Evolutionary conservation across 2,329 filamentous ascomycete genomes (phyloP).

Genomic region (Talaromyces sp.): DNA sequence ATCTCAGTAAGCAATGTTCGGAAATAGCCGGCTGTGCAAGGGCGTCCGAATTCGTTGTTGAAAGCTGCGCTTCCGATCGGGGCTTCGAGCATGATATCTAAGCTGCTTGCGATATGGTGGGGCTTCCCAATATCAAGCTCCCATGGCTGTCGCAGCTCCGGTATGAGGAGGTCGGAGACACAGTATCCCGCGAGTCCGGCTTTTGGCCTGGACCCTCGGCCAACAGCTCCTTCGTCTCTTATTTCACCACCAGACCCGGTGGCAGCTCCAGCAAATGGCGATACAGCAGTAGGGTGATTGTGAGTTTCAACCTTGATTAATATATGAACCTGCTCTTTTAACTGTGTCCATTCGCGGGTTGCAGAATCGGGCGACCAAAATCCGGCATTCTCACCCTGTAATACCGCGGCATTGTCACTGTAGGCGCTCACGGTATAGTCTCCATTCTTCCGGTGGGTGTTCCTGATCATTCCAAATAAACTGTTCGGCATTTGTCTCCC

Average conservation of each 20-base stretch:
- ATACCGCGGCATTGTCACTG: slow-evolving; percentile 94
- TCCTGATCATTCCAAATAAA: slow-evolving; percentile 93
- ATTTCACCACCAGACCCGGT: slow-evolving; percentile 96
- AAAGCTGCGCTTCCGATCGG: slow-evolving; percentile 92
- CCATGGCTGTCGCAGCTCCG: slow-evolving; percentile 78
- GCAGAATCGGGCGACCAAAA: slow-evolving; percentile 86
- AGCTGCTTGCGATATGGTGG: slow-evolving; percentile 82
- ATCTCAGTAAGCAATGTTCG: slow-evolving; percentile 75
- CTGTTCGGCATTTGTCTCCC: slow-evolving; percentile 73
- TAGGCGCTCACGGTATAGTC: slow-evolving; percentile 90
- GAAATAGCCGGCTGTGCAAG: slow-evolving; percentile 85
- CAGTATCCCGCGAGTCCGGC: slow-evolving; percentile 89
- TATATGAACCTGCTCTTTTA: slow-evolving; percentile 80
- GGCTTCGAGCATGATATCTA: slow-evolving; percentile 97
- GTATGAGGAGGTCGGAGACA: slow-evolving; percentile 90
- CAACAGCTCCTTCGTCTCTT: slow-evolving; percentile 89
- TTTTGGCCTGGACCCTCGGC: slow-evolving; percentile 87
- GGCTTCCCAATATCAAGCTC: slow-evolving; percentile 87
- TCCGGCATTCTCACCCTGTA: slow-evolving; percentile 65
- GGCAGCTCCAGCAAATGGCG: slow-evolving; percentile 85
- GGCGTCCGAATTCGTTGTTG: slow-evolving; percentile 96
- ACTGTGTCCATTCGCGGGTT: slow-evolving; percentile 82
- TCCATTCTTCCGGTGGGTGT: slow-evolving; percentile 77
- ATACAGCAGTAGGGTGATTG: slow-evolving; percentile 95
- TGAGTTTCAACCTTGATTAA: slow-evolving; percentile 96